Evolutionary conservation across 768 basidiomycete genomes (phyloP), one percentile per base, ranked within the genome.

Genomic region (Collybiopsis confluens): DNA sequence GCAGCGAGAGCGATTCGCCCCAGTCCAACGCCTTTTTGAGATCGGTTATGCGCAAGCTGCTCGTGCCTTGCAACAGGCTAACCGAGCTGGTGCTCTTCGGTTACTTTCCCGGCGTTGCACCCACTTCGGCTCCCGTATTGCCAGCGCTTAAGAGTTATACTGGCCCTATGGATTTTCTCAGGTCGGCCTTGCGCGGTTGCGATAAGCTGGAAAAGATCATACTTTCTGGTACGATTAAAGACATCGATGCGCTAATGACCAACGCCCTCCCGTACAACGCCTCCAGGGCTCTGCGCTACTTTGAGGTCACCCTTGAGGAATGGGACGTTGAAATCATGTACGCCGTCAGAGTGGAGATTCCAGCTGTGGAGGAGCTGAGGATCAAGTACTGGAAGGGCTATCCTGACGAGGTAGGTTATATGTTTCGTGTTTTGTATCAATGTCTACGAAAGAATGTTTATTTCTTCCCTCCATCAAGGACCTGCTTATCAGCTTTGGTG

Each of bases 271-370:
- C 61, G 16, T 28, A 26, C 21, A 48, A 55, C 21, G 58, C 67
- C n/a, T 33, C 54, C 1, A 51, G 54, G 2, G 60, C 74, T 15
- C 68, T 69, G n/a, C 55, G 56, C 0, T 58, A 70, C 13, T 62
- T 73, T 26, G 60, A 71, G 8, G 70, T 74, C 41, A 55, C 70
- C 30, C 48, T 72, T n/a, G 64, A 69, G 33, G 62, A 63, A 49
- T 79, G 78, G 78, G 76, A 78, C 54, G 65, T 73, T 36, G 77
- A 79, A 56, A 68, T 78, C 6, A 58, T 79, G 18, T 68, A 74
- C 35, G 75, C 74, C 4, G 58, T 76, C 21, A 65, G 65, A n/a
- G 61, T 65, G 42, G 66, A 74, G 36, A 75, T 78, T 53, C 56
- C 52, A 7, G 54, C 60, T 9, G 58, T 79, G 5, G 62, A 64